phyloP scores from a whole-genome alignment of 2,329 filamentous ascomycete genomes.

The Ceratocystis colombiana region DNA sequence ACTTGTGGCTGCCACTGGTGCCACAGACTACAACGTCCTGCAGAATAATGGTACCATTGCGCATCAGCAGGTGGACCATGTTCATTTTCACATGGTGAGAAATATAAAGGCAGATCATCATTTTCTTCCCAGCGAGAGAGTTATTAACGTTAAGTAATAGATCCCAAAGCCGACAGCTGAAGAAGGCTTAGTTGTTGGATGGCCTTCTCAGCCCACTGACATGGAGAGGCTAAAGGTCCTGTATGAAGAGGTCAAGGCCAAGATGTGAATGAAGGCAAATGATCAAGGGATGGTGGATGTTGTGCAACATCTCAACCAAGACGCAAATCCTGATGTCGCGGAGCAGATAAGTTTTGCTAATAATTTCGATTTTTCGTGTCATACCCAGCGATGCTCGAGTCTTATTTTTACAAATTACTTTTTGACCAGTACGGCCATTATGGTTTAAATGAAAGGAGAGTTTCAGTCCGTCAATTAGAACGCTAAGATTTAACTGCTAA shows the following conservation, averaged over 20 bases:
- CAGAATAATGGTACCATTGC: conserved; percentile 93
- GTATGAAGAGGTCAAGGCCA: conserved; percentile 74
- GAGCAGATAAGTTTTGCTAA: too few relatives aligned
- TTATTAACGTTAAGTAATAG: conserved; percentile 35
- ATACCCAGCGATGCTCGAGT: too few relatives aligned
- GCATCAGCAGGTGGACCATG: conserved; percentile 88
- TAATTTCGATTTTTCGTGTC: too few relatives aligned
- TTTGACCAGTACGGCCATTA: too few relatives aligned
- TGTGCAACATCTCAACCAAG: background rate
- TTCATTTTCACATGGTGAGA: conserved; percentile 85
- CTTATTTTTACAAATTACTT: too few relatives aligned
- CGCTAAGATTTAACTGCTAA: background rate
- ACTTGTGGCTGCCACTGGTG: conserved; percentile 65
- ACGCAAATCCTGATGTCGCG: too few relatives aligned
- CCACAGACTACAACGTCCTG: conserved; percentile 78
- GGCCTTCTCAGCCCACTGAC: conserved; percentile 65
- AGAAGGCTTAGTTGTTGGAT: conserved; percentile 69
- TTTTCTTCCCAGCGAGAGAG: background rate
- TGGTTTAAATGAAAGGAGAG: background rate
- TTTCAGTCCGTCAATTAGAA: background rate
- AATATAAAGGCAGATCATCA: background rate
- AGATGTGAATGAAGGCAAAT: conserved; percentile 51
- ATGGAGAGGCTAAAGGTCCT: conserved; percentile 76
- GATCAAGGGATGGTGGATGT: background rate
- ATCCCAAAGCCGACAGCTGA: conserved; percentile 85